Evolutionary conservation across 1,284 basidiomycete species (phyloP), one percentile per base, ranked within the genome.

Genomic region (Ustilago tritici): DNA sequence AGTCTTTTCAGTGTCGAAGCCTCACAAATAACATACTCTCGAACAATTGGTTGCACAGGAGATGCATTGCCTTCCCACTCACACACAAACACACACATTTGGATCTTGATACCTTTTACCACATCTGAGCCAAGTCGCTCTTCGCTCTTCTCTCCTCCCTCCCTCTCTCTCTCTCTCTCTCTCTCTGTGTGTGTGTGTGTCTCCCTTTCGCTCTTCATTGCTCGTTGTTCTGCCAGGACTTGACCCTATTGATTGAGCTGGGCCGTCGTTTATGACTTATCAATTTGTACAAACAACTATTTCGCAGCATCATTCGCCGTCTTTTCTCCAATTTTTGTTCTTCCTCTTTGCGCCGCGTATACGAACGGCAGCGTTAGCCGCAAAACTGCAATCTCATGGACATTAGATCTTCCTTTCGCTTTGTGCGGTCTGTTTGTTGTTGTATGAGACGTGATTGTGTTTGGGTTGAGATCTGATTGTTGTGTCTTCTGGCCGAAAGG

Each of bases 1-100:
- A 46, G 54, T 56, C 54, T 32, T 56, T 63, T 41, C 59, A 53
- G 60, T 34, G 14, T 61, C 49, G 23, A 40, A 40, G 34, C 3
- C 19, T 31, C 14, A 41, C 31, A 31, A 34, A 28, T 28, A 19
- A 12, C 47, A 38, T 19, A 36, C 6, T 2, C 56, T 64, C 31
- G 68, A 61, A 70, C 62, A 61, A 65, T 70, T 40, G 46, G 46
- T 70, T 36, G 40, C 40, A 41, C 11, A 17, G 62, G 55, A 65
- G 58, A 56, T 34, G 54, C 53, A 54, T 35, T 23, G 46, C 46
- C 14, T 50, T 32, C 15, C 15, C 49, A 1, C 43, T 28, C 23
- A 28, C 38, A 40, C 38, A 17, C 10, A 40, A 2, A 23, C 41
- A 34, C 34, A 40, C 36, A 38, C 41, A 4, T 31, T 32, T 4